A percentile compares a stretch with the other conserved stretches of the same genome.
phyloP scores from a whole-genome alignment of 169 alveolate genomes.

The Eimeria necatrix region DNA sequence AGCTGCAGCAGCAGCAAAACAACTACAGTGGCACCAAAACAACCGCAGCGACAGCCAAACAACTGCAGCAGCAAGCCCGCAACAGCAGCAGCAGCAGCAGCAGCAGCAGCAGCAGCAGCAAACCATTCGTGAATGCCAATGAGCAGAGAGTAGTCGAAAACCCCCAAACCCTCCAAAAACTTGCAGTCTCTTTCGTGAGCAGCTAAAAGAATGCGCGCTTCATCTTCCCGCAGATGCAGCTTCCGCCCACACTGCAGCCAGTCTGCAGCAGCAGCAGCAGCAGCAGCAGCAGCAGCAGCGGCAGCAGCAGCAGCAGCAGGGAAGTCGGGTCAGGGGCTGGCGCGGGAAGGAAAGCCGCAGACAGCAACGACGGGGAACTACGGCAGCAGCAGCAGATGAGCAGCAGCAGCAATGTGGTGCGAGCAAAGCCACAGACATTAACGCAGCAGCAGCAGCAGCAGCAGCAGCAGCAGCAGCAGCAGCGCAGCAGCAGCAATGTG shows the following conservation, averaged over 20 bases:
- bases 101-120: conserved; percentile 13
- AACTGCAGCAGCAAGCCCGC: background rate
- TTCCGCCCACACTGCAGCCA: background rate
- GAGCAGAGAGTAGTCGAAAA: conserved; percentile 59
- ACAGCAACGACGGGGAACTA: too few relatives aligned
- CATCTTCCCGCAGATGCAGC: conserved; percentile 20
- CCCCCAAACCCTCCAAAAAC: background rate
- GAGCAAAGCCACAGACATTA: too few relatives aligned
- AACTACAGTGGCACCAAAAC: conserved; percentile 28
- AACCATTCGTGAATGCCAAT: conserved; percentile 59
- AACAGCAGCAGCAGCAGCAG: conserved; percentile 2
- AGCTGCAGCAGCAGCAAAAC: too few relatives aligned
- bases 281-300: too few relatives aligned
- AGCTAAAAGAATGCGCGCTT: background rate
- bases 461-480: too few relatives aligned
- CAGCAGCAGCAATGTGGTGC: too few relatives aligned
- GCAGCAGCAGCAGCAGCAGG: too few relatives aligned
- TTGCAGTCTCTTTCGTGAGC: conserved; percentile 50
- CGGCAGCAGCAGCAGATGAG: too few relatives aligned
- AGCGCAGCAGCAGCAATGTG: too few relatives aligned
- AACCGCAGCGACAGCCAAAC: background rate
- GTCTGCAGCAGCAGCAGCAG: background rate
- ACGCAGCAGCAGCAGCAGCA: too few relatives aligned
- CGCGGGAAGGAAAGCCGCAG: too few relatives aligned
- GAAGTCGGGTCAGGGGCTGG: too few relatives aligned